Conservation (phyloP, 768 basidiomycete species). For the Leccinum imitatum region DNA sequence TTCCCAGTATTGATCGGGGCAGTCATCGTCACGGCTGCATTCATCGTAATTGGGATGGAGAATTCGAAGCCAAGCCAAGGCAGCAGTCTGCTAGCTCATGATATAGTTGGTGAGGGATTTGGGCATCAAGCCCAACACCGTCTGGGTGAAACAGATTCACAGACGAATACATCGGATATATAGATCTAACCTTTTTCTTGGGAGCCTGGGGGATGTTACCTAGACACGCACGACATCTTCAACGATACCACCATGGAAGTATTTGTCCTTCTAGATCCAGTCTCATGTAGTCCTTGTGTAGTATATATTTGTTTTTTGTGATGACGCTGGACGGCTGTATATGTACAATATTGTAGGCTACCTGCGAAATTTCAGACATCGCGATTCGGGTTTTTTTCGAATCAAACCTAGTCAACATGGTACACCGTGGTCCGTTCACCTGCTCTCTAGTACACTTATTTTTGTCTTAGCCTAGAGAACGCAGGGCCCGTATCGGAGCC, state of each 20-base stretch:
- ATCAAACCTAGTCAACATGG: constrained; percentile 16
- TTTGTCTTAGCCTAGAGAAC: constrained; percentile 33
- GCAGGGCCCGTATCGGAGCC: constrained; percentile 41
- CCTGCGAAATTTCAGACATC: background rate
- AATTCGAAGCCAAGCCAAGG: constrained; percentile 44
- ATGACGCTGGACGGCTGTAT: background rate
- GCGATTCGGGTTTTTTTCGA: background rate
- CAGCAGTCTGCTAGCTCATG: constrained; percentile 3
- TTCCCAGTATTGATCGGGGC: constrained; percentile 72
- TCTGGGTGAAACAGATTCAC: constrained; percentile 12
- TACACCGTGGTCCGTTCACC: constrained; percentile 7
- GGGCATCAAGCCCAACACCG: constrained; percentile 2
- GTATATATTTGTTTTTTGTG: background rate
- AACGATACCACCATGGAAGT: background rate
- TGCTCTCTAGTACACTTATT: constrained; percentile 10
- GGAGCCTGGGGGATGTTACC: background rate
- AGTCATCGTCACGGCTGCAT: constrained; percentile 69
- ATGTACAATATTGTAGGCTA: background rate
- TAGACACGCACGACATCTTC: background rate
- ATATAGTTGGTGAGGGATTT: constrained; percentile 3
- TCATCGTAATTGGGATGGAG: constrained; percentile 69
- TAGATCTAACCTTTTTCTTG: background rate
- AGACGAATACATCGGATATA: background rate
- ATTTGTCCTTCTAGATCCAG: background rate
- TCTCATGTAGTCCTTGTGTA: background rate